A percentile compares a stretch with the other conserved stretches of the same genome.
Evolutionary conservation across 1,284 basidiomycete genomes (phyloP).

Genomic region (Vanrija pseudolonga): DNA sequence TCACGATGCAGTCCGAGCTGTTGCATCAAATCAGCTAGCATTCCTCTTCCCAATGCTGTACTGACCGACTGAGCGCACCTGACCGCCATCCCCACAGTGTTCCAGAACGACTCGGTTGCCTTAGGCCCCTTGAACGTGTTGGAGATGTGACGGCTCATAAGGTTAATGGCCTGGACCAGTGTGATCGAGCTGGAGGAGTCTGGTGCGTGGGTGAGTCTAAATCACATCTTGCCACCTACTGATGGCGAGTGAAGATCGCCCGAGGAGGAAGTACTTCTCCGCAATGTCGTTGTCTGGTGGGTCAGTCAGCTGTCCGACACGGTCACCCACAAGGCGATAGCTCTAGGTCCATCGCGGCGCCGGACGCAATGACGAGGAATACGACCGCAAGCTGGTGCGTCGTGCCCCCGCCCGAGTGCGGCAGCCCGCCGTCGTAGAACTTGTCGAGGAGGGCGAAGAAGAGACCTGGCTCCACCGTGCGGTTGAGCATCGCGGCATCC

Average conservation of each 20-base stretch:
- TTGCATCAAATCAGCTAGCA: too few relatives aligned
- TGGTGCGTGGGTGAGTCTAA: too few relatives aligned
- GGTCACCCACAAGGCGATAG: slow-evolving; percentile 3
- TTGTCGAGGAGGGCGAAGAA: neutral
- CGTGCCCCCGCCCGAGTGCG: neutral
- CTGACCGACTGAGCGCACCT: slow-evolving; percentile 8
- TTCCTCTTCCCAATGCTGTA: too few relatives aligned
- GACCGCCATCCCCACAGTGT: slow-evolving; percentile 11
- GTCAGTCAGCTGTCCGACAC: too few relatives aligned
- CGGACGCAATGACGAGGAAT: slow-evolving; percentile 15
- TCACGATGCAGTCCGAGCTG: too few relatives aligned
- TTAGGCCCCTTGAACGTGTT: neutral
- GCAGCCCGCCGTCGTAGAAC: neutral
- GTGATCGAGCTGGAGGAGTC: slow-evolving; percentile 8
- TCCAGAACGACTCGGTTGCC: slow-evolving; percentile 8
- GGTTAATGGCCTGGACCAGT: slow-evolving; percentile 14
- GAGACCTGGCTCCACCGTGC: slow-evolving; percentile 7
- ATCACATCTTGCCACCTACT: neutral
- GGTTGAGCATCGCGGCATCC: slow-evolving; percentile 9
- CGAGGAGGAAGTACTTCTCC: slow-evolving; percentile 8
- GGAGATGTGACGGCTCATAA: slow-evolving; percentile 10
- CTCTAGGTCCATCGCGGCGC: slow-evolving; percentile 10
- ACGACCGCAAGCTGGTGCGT: slow-evolving; percentile 13
- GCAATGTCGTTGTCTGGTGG: slow-evolving; percentile 1
- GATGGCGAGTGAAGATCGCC: slow-evolving; percentile 7